A percentile compares a stretch with the other conserved stretches of the same genome.
Evolutionary conservation across 495 filamentous ascomycete genomes (phyloP).

Genomic region (Lophiostoma macrostomum): DNA sequence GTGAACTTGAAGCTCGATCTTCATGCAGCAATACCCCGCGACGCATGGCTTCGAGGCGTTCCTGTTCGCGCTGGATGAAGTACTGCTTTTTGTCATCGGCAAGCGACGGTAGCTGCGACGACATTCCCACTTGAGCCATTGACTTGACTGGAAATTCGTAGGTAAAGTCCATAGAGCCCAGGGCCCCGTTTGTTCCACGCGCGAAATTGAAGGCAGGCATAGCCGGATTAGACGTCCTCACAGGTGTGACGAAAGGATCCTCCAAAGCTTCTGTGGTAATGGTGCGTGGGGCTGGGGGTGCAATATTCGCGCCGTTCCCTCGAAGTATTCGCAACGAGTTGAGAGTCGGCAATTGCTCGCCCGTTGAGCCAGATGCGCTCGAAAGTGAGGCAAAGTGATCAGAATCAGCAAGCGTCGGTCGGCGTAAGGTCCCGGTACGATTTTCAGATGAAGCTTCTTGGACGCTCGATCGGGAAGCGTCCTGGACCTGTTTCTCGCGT

Average conservation of each 20-base stretch:
- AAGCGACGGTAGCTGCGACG: not conserved
- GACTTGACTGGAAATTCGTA: conserved; percentile 13
- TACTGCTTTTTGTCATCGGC: not conserved
- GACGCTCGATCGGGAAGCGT: no score
- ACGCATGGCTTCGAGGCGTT: conserved; percentile 10
- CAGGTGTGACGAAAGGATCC: conserved; percentile 26
- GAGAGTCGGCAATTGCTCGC: not conserved
- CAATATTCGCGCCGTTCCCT: not conserved
- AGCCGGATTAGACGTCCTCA: not conserved
- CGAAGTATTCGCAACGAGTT: not conserved
- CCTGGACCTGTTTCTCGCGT: conserved; percentile 23
- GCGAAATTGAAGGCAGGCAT: not conserved
- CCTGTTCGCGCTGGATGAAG: conserved; percentile 14
- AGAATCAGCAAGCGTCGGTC: conserved; percentile 1
- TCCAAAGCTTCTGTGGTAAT: conserved; percentile 9
- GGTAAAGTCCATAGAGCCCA: conserved; percentile 20
- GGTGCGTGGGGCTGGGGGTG: not conserved
- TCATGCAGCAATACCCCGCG: conserved; percentile 6
- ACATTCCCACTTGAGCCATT: not conserved
- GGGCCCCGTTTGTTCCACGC: not conserved
- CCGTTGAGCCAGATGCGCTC: conserved; percentile 4
- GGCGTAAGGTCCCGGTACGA: not conserved
- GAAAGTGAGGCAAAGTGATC: conserved; percentile 21
- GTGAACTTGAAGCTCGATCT: not conserved
- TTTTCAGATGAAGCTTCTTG: no score